These are phyloP conservation scores for Ascochyta pisi DNA, from an alignment of 2,329 filamentous ascomycete species.

Conservation along the genomic window DNA sequence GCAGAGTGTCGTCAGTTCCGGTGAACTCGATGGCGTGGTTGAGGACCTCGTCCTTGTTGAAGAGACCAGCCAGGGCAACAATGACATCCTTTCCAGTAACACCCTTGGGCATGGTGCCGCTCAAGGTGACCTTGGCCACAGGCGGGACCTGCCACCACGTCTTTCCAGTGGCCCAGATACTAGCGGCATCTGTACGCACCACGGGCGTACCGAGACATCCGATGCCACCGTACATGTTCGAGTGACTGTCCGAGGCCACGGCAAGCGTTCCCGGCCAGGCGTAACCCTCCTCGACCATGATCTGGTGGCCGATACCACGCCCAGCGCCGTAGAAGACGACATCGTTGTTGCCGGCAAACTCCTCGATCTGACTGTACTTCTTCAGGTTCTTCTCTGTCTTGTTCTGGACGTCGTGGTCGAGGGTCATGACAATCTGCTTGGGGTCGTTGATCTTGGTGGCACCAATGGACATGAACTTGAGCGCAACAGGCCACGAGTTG, in stretches of 20 bases:
- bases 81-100: slow-evolving; percentile 96
- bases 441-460: slow-evolving; percentile 75
- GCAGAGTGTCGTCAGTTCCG: slow-evolving; percentile 78
- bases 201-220: slow-evolving; percentile 79
- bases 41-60: slow-evolving; percentile 85
- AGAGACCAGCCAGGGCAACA: slow-evolving; percentile 82
- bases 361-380: slow-evolving; percentile 82
- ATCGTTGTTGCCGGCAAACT: slow-evolving; percentile 80
- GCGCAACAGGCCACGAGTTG: slow-evolving; percentile 77
- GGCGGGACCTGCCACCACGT: slow-evolving; percentile 93
- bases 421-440: slow-evolving; percentile 78
- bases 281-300: slow-evolving; percentile 86
- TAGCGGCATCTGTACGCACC: slow-evolving; percentile 85
- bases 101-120: slow-evolving; percentile 74
- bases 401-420: slow-evolving; percentile 92
- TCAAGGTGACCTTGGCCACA: slow-evolving; percentile 79
- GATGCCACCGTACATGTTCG: slow-evolving; percentile 84
- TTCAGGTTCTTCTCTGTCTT: slow-evolving; percentile 77
- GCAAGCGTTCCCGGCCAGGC: slow-evolving; percentile 85
- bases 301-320: slow-evolving; percentile 86
- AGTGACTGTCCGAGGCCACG: slow-evolving; percentile 80
- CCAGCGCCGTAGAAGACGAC: slow-evolving; percentile 80
- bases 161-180: slow-evolving; percentile 80
- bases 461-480: slow-evolving; percentile 84
- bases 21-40: slow-evolving; percentile 92